Evolutionary conservation across 148 eudicot genomes (phyloP).

Genomic region (Polygonum maritimum): DNA sequence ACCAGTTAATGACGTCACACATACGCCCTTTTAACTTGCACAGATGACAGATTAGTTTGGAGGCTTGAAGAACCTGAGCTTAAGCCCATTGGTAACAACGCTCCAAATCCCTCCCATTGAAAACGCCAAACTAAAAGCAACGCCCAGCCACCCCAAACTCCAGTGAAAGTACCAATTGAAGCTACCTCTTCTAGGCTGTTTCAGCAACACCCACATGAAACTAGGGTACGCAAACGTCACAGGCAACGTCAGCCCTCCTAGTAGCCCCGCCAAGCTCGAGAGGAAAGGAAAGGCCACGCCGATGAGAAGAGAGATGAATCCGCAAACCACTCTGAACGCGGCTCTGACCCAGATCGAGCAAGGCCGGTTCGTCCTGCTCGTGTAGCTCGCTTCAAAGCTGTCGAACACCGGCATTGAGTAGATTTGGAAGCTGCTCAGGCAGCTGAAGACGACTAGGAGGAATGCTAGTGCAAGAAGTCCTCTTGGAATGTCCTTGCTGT

Average conservation of each 20-base stretch:
- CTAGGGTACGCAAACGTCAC: conserved; percentile 98
- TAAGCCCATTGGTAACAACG: conserved; percentile 76
- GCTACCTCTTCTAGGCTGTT: conserved; percentile 68
- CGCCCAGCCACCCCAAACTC: conserved; percentile 90
- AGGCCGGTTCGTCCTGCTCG: conserved; percentile 88
- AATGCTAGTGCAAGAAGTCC: conserved; percentile 82
- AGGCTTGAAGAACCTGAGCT: conserved; percentile 87
- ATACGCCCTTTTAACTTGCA: neutral
- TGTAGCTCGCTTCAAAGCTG: conserved; percentile 96
- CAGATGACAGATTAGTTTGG: conserved; percentile 15
- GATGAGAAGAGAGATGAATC: conserved; percentile 64
- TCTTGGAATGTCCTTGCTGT: conserved; percentile 77
- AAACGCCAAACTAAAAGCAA: conserved; percentile 84
- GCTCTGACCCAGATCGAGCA: conserved; percentile 96
- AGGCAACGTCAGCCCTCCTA: conserved; percentile 91
- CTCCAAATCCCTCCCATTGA: conserved; percentile 96
- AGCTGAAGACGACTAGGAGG: conserved; percentile 90
- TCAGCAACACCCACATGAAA: conserved; percentile 98
- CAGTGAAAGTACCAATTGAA: conserved; percentile 90
- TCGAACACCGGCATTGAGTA: conserved; percentile 98
- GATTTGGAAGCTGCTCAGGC: conserved; percentile 96
- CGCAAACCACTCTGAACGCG: conserved; percentile 83
- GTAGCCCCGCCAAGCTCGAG: conserved; percentile 83
- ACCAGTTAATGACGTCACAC: neutral
- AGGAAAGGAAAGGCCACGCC: conserved; percentile 95